Evolutionary conservation across 1,284 basidiomycete genomes (phyloP), one percentile per base, ranked within the genome.

Genomic region (Irpex sp.): DNA sequence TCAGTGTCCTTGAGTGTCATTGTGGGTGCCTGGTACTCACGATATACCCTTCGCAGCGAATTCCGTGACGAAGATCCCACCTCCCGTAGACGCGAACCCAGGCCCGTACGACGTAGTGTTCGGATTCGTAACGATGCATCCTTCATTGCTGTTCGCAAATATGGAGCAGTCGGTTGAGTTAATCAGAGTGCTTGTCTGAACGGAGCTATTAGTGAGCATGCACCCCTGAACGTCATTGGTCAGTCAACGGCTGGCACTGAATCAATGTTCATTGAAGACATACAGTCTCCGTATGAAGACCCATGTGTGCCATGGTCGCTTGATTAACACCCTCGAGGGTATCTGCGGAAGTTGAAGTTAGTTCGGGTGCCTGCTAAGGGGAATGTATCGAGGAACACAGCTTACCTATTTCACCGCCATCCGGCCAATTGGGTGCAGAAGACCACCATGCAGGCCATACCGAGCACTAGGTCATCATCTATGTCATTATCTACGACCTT

Each of bases 291-390:
- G 88, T 90, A 72, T 91, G 88, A n/a, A 91, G 75, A 1, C 85
- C 83, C 83, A 91, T 88, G 72, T 88, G 85, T 67, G 86, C 88
- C 63, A 78, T 75, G 6, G 77, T 81, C 57, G 81, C 80, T 64
- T 83, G 77, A 74, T 93, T 92, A 61, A 91, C 85, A 52, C 85
- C 87, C 74, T 93, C 91, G 66, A 92, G 85, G 3, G 88, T 89
- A 74, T 93, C 91, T 66, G 92, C 90, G 51, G 19, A 7, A 37
- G 11, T 21, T 8, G 36, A 5, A n/a, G 19, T 71, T 90, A 44
- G 81, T 78, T 51, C 26, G 48, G 47, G 21, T 60, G 36, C 59
- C 55, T 47, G 13, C 21, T 17, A 36, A 19, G n/a, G 19, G 19
- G 38, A 55, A 44, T 52, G 15, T 31, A 17, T 52, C 34, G 9